Conservation (phyloP, 1,139 yeast genomes). For the Scheffersomyces stambukii region DNA sequence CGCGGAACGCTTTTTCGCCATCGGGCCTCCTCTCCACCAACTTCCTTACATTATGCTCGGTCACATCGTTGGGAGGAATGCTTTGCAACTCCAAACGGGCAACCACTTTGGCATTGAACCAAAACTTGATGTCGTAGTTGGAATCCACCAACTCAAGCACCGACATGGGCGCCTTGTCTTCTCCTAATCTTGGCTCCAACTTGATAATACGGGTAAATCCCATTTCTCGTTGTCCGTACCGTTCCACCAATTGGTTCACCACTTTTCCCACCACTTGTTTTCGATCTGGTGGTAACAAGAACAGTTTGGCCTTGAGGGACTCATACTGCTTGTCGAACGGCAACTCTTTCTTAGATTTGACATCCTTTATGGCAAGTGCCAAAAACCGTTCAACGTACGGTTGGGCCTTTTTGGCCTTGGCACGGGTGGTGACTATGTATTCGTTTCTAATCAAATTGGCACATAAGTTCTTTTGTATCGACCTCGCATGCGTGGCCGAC, state of each 20-base stretch:
- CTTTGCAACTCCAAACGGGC: conserved; percentile 74
- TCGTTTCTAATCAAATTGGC: conserved; percentile 47
- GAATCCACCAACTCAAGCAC: conserved; percentile 82
- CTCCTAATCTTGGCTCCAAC: conserved; percentile 77
- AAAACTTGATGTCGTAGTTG: conserved; percentile 67
- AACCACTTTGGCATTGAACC: conserved; percentile 74
- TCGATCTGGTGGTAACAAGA: conserved; percentile 39
- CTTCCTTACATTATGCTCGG: conserved; percentile 54
- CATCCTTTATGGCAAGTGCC: conserved; percentile 23
- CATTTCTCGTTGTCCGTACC: conserved; percentile 62
- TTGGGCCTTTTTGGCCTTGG: conserved; percentile 47
- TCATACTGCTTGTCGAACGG: background rate
- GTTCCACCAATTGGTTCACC: conserved; percentile 55
- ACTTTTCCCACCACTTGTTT: conserved; percentile 51
- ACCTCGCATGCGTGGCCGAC: conserved; percentile 41
- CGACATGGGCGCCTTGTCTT: conserved; percentile 90
- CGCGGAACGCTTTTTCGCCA: conserved; percentile 52
- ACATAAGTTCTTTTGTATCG: conserved; percentile 45
- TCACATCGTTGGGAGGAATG: conserved; percentile 55
- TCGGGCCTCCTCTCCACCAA: conserved; percentile 42
- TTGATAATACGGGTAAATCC: conserved; percentile 87
- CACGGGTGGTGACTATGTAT: conserved; percentile 39
- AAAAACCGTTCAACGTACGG: conserved; percentile 40
- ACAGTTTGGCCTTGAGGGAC: conserved; percentile 13
- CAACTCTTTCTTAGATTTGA: conserved; percentile 8